Evolutionary conservation across 2,329 filamentous ascomycete species (phyloP), one percentile per base, ranked within the genome.

Genomic region (Xylaria sp.): DNA sequence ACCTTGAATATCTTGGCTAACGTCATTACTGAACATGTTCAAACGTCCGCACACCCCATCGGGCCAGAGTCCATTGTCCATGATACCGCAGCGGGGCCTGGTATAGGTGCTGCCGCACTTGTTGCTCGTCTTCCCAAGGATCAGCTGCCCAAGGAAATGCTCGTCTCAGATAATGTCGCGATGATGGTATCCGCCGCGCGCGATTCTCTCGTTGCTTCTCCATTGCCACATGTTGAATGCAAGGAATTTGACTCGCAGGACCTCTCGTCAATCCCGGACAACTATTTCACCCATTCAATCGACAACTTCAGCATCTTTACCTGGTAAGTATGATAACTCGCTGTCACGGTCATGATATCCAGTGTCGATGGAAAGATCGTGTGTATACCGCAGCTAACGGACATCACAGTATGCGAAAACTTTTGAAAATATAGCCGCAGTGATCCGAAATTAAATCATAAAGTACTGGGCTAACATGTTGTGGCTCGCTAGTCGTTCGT

Each of bases 1-100:
- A 78, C 77, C 0, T 66, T 77, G 53, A 71, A 76, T 54, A 76
- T 77, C 40, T 73, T 78, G 47, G 69, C 70, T 54, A 65, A 75
- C 29, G 40, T 73, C 68, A 75, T 76, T 62, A 60, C 53, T 29
- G 67, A 74, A 9, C 37, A 76, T 72, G 73, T 77, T 50, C 76
- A 78, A 68, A 76, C 69, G 4, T 77, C 77, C 18, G 54, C 70
- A 16, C 29, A 74, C 25, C 74, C 75, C 9, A 68, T 76, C 25
- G 70, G 70, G 32, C 59, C 70, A 27, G 71, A 75, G 40, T 78
- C 77, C 10, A 69, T 78, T 50, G 73, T 78, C 51, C 76, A 78
- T 57, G 77, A 78, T 69, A 77, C 74, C n/a, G 77, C 77, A n/a
- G 72, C 76, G 12, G 76, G 77, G 4, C 77, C 76, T 6, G 76